Conservation (phyloP, 1,139 yeast species). For the Debaryomyces coudertii region DNA sequence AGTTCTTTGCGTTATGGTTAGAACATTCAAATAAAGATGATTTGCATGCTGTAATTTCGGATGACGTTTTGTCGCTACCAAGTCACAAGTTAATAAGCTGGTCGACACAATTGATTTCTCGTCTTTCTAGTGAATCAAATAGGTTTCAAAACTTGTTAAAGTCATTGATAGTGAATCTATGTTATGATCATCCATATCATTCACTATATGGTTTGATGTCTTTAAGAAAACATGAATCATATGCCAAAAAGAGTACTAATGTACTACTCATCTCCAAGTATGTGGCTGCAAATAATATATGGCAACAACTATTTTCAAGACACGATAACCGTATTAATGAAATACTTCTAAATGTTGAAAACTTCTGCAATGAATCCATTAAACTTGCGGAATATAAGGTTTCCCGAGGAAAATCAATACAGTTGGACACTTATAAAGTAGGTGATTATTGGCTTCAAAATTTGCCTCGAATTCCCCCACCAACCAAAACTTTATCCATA, state of each 20-base stretch:
- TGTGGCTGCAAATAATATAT: slow-evolving; percentile 52
- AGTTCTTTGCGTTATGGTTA: slow-evolving; percentile 87
- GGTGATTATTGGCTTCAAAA: slow-evolving; percentile 62
- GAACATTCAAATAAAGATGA: slow-evolving; percentile 53
- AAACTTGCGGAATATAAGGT: slow-evolving; percentile 54
- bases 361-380: slow-evolving; percentile 54
- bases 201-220: slow-evolving; percentile 69
- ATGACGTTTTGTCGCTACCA: slow-evolving; percentile 49
- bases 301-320: slow-evolving; percentile 29
- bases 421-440: slow-evolving; percentile 37
- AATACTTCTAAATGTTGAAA: slow-evolving; percentile 43
- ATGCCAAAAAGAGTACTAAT: slow-evolving; percentile 31
- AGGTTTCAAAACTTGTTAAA: slow-evolving; percentile 61
- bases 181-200: slow-evolving; percentile 75
- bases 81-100: slow-evolving; percentile 70
- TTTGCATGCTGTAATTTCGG: slow-evolving; percentile 36
- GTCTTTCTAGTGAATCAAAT: slow-evolving; percentile 54
- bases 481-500: slow-evolving; percentile 56
- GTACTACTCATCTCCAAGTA: slow-evolving; percentile 50
- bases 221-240: slow-evolving; percentile 48
- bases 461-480: slow-evolving; percentile 66
- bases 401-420: slow-evolving; percentile 35
- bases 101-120: slow-evolving; percentile 81
- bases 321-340: slow-evolving; percentile 10
- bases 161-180: slow-evolving; percentile 51